A percentile compares a stretch with the other conserved stretches of the same genome.
phyloP scores from a whole-genome alignment of 345 rosid genomes.

The Eucalyptus pauciflora region DNA sequence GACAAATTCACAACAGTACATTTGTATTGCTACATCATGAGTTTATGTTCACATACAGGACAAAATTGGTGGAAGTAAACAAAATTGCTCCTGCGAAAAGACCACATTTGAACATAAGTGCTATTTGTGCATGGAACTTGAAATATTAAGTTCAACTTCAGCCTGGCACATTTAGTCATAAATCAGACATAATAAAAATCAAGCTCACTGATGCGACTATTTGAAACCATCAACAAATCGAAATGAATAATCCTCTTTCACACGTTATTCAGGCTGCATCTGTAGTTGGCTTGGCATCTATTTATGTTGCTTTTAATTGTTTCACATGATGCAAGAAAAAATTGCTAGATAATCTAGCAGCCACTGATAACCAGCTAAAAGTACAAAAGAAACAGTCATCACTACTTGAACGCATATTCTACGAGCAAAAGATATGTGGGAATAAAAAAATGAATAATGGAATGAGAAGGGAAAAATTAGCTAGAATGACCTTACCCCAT shows the following conservation, averaged over 20 bases:
- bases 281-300: neutral
- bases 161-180: neutral
- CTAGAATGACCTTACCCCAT: constrained; percentile 52
- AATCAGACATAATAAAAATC: neutral
- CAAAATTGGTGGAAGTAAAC: neutral
- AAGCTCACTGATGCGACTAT: neutral
- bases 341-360: neutral
- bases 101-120: neutral
- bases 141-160: neutral
- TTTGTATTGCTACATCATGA: neutral
- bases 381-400: neutral
- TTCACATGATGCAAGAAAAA: neutral
- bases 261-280: neutral
- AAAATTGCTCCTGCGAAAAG: neutral
- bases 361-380: neutral
- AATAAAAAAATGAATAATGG: neutral
- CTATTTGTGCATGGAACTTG: neutral
- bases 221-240: neutral
- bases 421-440: neutral
- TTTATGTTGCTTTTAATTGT: neutral
- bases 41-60: neutral
- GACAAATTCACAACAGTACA: neutral
- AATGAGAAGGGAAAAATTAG: neutral
- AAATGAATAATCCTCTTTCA: neutral
- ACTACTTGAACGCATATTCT: neutral